Conservation (phyloP, 1,284 basidiomycete genomes). For the Trametes hirsuta region DNA sequence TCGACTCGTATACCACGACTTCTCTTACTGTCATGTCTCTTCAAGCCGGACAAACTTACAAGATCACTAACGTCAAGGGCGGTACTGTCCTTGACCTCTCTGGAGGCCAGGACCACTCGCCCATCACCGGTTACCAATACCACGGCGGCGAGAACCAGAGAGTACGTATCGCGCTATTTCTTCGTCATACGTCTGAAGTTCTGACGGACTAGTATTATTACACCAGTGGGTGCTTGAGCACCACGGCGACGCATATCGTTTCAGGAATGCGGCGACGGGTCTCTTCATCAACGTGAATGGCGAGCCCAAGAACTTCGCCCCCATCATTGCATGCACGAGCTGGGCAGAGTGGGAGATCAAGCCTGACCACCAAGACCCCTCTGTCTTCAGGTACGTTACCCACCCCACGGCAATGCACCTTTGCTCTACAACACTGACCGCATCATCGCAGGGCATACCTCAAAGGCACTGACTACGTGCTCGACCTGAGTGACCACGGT, state of each 20-base stretch:
- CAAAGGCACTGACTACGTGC: constrained; percentile 25
- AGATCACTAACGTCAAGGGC: constrained; percentile 51
- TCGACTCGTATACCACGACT: neutral
- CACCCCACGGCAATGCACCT: neutral
- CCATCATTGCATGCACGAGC: constrained; percentile 36
- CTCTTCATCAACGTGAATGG: constrained; percentile 43
- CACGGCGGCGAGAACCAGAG: constrained; percentile 51
- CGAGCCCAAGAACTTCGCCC: constrained; percentile 36
- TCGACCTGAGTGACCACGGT: constrained; percentile 32
- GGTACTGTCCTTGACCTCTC: constrained; percentile 58
- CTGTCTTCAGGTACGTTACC: constrained; percentile 14
- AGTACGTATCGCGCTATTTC: constrained; percentile 34
- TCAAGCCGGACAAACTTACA: constrained; percentile 38
- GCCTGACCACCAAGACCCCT: constrained; percentile 21
- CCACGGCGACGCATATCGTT: constrained; percentile 38
- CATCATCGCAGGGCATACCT: constrained; percentile 22
- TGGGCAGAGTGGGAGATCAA: constrained; percentile 33
- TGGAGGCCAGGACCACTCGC: constrained; percentile 44
- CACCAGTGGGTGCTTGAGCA: constrained; percentile 48
- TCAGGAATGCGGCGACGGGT: constrained; percentile 42
- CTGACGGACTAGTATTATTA: neutral
- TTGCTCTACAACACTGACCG: neutral
- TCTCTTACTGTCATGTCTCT: constrained; percentile 16
- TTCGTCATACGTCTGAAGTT: neutral
- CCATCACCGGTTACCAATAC: constrained; percentile 51